These are phyloP conservation scores for Phytophthora pseudosyringae DNA, from an alignment of 352 stramenopile species.

Conservation along the genomic window DNA sequence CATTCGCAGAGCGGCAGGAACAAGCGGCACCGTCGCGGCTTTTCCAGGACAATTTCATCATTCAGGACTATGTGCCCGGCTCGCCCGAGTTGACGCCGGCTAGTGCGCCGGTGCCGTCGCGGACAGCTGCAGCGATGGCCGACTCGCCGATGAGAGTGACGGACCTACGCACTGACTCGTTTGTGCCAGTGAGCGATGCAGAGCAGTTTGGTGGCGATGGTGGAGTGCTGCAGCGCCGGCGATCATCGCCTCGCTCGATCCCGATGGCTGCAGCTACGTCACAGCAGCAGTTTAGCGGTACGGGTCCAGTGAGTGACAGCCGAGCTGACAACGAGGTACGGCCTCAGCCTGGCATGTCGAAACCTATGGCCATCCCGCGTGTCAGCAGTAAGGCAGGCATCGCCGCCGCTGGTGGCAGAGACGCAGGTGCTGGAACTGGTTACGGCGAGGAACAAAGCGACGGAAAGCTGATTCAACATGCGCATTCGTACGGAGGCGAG, in stretches of 20 bases:
- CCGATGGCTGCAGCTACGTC: conserved; percentile 4
- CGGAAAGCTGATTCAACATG: conserved; percentile 53
- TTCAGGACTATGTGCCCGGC: conserved; percentile 84
- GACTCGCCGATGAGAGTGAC: conserved; percentile 24
- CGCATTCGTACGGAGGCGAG: conserved; percentile 71
- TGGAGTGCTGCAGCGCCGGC: conserved; percentile 32
- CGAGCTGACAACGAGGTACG: conserved; percentile 22
- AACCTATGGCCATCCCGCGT: conserved; percentile 84
- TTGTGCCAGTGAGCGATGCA: conserved; percentile 45
- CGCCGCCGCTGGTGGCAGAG: conserved; percentile 33
- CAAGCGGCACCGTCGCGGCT: conserved; percentile 48
- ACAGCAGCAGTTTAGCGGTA: conserved; percentile 32
- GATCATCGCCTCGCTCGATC: conserved; percentile 52
- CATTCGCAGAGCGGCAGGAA: conserved; percentile 45
- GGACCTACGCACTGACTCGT: conserved; percentile 39
- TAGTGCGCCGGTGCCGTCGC: conserved; percentile 26
- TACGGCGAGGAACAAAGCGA: conserved; percentile 32
- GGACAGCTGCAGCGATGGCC: conserved; percentile 15
- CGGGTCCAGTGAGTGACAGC: conserved; percentile 15
- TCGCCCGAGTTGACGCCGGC: conserved; percentile 54
- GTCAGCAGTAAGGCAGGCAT: conserved; percentile 43
- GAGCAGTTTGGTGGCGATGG: conserved; percentile 31
- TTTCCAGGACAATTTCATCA: conserved; percentile 84
- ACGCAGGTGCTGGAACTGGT: background rate
- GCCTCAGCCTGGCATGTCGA: conserved; percentile 57